These are phyloP conservation scores for Stropharia rugosoannulata DNA, from an alignment of 768 basidiomycete species.

Conservation along the genomic window DNA sequence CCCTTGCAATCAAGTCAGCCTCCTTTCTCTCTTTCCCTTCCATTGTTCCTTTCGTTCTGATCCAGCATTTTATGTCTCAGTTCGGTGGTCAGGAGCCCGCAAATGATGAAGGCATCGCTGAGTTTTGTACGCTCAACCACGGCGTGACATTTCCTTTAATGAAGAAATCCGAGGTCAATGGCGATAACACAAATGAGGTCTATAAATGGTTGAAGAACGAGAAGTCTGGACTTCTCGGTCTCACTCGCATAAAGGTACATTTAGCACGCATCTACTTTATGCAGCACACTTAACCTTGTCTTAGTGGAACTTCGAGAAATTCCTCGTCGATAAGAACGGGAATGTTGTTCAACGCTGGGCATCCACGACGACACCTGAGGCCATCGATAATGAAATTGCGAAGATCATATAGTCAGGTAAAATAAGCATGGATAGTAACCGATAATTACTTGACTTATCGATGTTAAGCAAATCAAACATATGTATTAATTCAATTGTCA, in stretches of 20 bases:
- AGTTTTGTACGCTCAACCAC: slow-evolving; percentile 80
- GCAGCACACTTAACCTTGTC: not conserved
- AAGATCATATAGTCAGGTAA: slow-evolving; percentile 45
- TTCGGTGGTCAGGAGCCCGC: slow-evolving; percentile 87
- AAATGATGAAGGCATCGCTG: slow-evolving; percentile 69
- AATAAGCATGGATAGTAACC: no score
- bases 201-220: slow-evolving; percentile 83
- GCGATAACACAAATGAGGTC: slow-evolving; percentile 78
- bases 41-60: not conserved
- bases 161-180: slow-evolving; percentile 94
- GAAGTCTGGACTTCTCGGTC: slow-evolving; percentile 71
- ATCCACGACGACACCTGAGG: slow-evolving; percentile 68
- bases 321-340: slow-evolving; percentile 78
- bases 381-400: slow-evolving; percentile 61
- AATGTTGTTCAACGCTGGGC: slow-evolving; percentile 76
- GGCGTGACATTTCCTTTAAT: slow-evolving; percentile 90
- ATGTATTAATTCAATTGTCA: no score
- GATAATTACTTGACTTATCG: no score
- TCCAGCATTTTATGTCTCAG: slow-evolving; percentile 31
- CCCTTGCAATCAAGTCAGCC: slow-evolving; percentile 81
- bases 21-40: not conserved
- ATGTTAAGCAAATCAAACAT: no score
- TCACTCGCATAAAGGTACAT: slow-evolving; percentile 72
- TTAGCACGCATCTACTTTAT: not conserved
- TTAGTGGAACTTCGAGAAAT: slow-evolving; percentile 93